Base-by-base conservation (phyloP, 2,329 filamentous ascomycete genomes). In the Botrytis tulipae region DNA sequence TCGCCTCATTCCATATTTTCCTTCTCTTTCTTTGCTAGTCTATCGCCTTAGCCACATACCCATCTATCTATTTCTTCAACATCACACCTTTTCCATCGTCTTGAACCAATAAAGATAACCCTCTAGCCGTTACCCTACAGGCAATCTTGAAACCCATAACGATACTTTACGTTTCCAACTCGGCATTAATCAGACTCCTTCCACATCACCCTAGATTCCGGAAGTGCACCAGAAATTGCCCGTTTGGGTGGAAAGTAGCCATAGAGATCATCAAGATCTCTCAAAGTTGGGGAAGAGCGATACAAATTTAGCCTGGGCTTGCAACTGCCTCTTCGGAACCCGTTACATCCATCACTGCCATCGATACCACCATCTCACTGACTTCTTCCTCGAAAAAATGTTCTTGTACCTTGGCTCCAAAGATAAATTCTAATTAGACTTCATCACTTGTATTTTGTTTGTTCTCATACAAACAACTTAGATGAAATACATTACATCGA, bases 1-100 rank as follows among this genome's bases (percentile, higher is more conserved):
- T 72, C 71, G 65, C 44, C 62, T 69, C 62, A 59, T 72, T 54
- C 71, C 71, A 69, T 72, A 63, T 68, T 68, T 59, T 59, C 51
- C 42, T 44, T 67, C 44, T 68, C 62, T 29, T 59, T 61, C 62
- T 32, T 68, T 69, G 63, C 71, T 48, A 32, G 65, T 42, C 59
- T 48, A 32, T 63, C 57, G 14, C 51, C 59, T 63, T 68, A 72
- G 62, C 70, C 62, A 72, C 70, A 68, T 32, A 42, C 40, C 44
- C 18, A n/a, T 44, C 35, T 4, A 18, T 68, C 40, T 60, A 51
- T 69, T 54, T 54, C 71, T 60, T 72, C 63, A 67, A 37, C 35
- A 63, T 63, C 42, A 37, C 4, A 25, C 51, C 40, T 48, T 42
- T 54, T 29, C n/a, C 22, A 22, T 32, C 42, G 0, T 18, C 25